Conservation (phyloP, 208 protist genomes). For the Wallacemonas collosoma region DNA sequence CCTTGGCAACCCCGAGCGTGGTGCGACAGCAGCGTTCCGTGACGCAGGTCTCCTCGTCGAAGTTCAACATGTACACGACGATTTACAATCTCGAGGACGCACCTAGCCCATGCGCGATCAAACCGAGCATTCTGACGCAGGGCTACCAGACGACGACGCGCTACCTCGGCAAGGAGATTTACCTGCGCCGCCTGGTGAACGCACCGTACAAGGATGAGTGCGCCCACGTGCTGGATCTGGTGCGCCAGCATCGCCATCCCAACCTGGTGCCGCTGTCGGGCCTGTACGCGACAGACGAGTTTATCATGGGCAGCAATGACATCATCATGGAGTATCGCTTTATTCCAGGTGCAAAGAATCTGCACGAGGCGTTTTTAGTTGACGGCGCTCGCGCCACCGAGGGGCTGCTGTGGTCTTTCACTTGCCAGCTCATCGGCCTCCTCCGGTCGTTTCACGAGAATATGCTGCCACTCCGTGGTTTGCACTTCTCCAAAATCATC, state of each 20-base stretch:
- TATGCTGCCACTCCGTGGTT: conserved; percentile 63
- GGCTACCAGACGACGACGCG: conserved; percentile 78
- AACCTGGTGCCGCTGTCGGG: conserved; percentile 81
- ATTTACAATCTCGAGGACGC: conserved; percentile 87
- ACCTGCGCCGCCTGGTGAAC: conserved; percentile 76
- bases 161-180: conserved; percentile 76
- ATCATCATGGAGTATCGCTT: conserved; percentile 90
- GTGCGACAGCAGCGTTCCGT: conserved; percentile 44
- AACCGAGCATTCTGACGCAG: conserved; percentile 69
- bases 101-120: conserved; percentile 52
- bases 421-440: conserved; percentile 83
- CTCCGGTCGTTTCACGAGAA: conserved; percentile 89
- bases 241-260: conserved; percentile 78
- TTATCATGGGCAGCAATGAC: conserved; percentile 82
- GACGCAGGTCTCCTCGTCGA: conserved; percentile 80
- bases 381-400: conserved; percentile 68
- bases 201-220: conserved; percentile 55
- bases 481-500: conserved; percentile 87
- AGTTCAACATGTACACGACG: conserved; percentile 86
- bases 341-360: conserved; percentile 72
- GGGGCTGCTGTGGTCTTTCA: conserved; percentile 86
- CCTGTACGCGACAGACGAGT: conserved; percentile 80
- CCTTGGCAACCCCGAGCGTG: conserved; percentile 36
- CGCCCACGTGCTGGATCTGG: conserved; percentile 47
- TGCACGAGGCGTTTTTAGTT: conserved; percentile 80